phyloP scores from a whole-genome alignment of 345 rosid genomes.

The Eucalyptus melliodora region DNA sequence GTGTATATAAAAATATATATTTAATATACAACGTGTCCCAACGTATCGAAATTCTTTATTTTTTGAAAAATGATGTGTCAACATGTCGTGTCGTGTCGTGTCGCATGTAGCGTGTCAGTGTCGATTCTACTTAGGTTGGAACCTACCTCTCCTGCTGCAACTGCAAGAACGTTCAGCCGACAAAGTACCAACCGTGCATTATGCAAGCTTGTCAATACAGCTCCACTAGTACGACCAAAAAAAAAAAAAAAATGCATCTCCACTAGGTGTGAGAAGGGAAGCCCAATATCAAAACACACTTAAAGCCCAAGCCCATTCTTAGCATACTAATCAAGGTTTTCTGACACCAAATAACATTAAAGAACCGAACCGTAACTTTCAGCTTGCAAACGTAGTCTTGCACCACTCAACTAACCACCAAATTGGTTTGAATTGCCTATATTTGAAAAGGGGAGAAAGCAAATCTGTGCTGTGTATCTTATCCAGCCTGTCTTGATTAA shows the following conservation, averaged over 20 bases:
- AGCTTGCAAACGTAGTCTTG: neutral
- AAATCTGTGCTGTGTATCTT: neutral
- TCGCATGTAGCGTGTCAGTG: fast-evolving
- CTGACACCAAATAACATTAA: neutral
- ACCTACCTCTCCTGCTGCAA: neutral
- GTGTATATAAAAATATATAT: too few relatives aligned
- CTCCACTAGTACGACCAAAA: neutral
- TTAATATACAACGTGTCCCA: too few relatives aligned
- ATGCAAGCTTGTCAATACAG: neutral
- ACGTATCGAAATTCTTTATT: fast-evolving
- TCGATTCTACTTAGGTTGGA: fast-evolving
- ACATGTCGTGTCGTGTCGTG: too few relatives aligned
- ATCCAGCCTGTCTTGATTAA: neutral
- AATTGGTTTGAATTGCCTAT: neutral
- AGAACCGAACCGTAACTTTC: neutral
- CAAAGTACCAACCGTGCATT: neutral
- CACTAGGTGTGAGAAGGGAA: neutral
- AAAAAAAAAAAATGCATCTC: neutral
- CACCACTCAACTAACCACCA: neutral
- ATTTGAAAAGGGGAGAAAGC: neutral
- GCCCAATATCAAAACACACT: neutral
- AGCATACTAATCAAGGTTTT: neutral
- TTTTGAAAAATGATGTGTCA: fast-evolving
- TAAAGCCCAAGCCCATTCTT: neutral
- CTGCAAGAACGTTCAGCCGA: neutral